Conservation (phyloP, 345 rosid genomes). For the Euphorbia tirucalli region DNA sequence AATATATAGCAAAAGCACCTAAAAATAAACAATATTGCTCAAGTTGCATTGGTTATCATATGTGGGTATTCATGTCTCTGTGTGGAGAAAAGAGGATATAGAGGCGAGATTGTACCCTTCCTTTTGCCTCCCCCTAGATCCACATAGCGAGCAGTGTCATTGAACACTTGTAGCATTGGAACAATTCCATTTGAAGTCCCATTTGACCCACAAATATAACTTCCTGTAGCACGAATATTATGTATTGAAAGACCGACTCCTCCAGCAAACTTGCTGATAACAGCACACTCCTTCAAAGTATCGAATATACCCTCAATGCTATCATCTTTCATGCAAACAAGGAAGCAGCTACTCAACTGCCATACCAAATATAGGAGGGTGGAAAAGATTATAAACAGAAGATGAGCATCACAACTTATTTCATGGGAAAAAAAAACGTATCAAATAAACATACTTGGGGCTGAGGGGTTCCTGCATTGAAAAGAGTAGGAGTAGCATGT, state of each 20-base stretch:
- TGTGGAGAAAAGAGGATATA: neutral
- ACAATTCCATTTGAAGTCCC: constrained; percentile 74
- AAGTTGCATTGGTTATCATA: neutral
- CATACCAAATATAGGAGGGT: neutral
- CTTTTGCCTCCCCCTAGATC: constrained; percentile 86
- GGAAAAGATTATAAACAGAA: neutral
- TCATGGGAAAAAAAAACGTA: neutral
- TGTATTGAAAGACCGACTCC: constrained; percentile 88
- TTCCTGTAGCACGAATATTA: constrained; percentile 66
- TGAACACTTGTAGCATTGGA: constrained; percentile 74
- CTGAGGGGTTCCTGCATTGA: constrained; percentile 80
- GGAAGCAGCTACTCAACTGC: constrained; percentile 85
- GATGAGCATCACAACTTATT: neutral
- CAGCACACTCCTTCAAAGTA: constrained; percentile 86
- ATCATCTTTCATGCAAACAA: constrained; percentile 85
- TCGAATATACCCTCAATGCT: constrained; percentile 90
- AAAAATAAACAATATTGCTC: neutral
- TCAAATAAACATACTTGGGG: constrained; percentile 47
- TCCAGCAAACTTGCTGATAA: constrained; percentile 83
- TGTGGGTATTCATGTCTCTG: neutral
- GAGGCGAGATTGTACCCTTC: constrained; percentile 41
- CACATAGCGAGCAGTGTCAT: constrained; percentile 72
- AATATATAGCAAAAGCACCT: constrained; percentile 81
- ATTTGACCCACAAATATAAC: constrained; percentile 63
- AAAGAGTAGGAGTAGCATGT: constrained; percentile 90